Percentiles rank a stretch among this genome's conserved stretches.
phyloP scores from a whole-genome alignment of 2,329 filamentous ascomycete genomes.

The Blastomyces parvus region DNA sequence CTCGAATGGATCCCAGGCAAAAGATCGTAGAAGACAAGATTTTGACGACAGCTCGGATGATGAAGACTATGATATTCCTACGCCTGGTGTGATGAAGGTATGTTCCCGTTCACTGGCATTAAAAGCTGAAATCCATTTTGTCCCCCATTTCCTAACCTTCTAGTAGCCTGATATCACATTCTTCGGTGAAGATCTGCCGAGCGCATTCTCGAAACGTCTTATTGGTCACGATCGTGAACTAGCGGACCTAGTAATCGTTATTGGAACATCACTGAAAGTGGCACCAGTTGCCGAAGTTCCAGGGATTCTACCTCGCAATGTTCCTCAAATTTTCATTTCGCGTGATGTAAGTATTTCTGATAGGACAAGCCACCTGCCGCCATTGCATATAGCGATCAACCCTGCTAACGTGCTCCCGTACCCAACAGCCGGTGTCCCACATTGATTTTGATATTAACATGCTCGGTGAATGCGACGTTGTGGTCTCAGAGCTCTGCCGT shows the following conservation, averaged over 20 bases:
- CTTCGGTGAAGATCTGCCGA: conserved; percentile 83
- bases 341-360: conserved; percentile 47
- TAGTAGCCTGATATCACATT: conserved; percentile 84
- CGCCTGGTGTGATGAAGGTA: conserved; percentile 70
- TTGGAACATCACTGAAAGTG: conserved; percentile 92
- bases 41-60: conserved; percentile 46
- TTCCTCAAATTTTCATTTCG: conserved; percentile 86
- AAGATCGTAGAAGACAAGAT: conserved; percentile 47
- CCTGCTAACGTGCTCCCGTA: not conserved
- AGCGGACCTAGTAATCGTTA: conserved; percentile 86
- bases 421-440: conserved; percentile 59
- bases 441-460: conserved; percentile 95
- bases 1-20: conserved; percentile 37
- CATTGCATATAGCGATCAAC: conserved; percentile 15
- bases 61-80: conserved; percentile 54
- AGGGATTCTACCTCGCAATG: conserved; percentile 62
- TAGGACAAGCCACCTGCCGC: not conserved
- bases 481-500: conserved; percentile 76
- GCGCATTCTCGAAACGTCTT: conserved; percentile 70
- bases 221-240: conserved; percentile 69
- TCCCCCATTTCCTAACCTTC: conserved; percentile 10
- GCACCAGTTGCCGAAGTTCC: conserved; percentile 90
- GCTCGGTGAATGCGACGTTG: conserved; percentile 86
- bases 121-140: conserved; percentile 12
- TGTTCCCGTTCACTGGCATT: conserved; percentile 7